These are phyloP conservation scores for Mycosphaerella sp. DNA, from an alignment of 2,329 filamentous ascomycete genomes.

Conservation along the genomic window DNA sequence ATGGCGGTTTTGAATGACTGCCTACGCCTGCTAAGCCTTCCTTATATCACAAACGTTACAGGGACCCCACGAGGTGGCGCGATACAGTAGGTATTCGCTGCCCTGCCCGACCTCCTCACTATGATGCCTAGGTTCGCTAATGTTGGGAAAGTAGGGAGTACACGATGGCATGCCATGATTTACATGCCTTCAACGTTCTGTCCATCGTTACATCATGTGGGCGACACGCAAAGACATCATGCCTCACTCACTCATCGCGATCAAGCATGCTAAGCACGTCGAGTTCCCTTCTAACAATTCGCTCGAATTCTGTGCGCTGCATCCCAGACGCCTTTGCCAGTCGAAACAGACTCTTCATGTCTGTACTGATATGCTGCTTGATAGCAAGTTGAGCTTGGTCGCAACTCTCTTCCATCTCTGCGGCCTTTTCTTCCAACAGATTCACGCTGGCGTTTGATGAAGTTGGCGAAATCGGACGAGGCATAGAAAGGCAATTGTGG, in stretches of 20 bases:
- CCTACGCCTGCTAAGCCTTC: too few relatives aligned
- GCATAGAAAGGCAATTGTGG: constrained; percentile 33
- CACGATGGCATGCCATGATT: too few relatives aligned
- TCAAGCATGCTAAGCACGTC: constrained; percentile 65
- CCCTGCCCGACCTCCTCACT: neutral
- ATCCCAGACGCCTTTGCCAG: constrained; percentile 67
- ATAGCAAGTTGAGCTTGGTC: constrained; percentile 65
- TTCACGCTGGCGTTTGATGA: constrained; percentile 48
- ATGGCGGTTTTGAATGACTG: too few relatives aligned
- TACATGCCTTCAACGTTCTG: neutral
- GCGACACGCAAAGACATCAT: neutral
- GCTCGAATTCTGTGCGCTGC: constrained; percentile 66
- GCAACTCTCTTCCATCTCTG: constrained; percentile 25
- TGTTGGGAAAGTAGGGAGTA: too few relatives aligned
- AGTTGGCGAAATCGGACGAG: constrained; percentile 45
- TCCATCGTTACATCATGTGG: neutral
- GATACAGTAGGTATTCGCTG: too few relatives aligned
- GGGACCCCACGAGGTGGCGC: too few relatives aligned
- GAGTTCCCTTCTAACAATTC: constrained; percentile 64
- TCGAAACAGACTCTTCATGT: constrained; percentile 69
- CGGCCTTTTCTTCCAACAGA: constrained; percentile 45
- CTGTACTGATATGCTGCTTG: constrained; percentile 71
- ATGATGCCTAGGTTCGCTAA: neutral
- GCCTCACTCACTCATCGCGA: constrained; percentile 41
- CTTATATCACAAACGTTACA: too few relatives aligned